A percentile compares a stretch with the other conserved stretches of the same genome.
phyloP scores from a whole-genome alignment of 257 asterid genomes.

The Ophiorrhiza pumila region DNA sequence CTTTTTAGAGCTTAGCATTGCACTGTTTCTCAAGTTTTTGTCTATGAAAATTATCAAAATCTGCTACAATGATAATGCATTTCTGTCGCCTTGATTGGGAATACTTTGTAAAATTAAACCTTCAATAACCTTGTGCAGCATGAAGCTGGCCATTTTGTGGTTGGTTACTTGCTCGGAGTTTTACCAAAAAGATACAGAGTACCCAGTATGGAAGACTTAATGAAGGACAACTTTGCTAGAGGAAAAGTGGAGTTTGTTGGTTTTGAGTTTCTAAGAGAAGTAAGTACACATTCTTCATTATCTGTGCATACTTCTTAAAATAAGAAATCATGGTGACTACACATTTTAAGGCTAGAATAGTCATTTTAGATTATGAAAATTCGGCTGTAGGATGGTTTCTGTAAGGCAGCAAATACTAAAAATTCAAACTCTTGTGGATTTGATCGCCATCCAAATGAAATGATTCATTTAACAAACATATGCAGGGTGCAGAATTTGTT shows the following conservation, averaged over 20 bases:
- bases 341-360: background rate
- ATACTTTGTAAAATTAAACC: background rate
- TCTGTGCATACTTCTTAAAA: slow-evolving; percentile 5
- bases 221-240: slow-evolving; percentile 44
- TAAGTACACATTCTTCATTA: slow-evolving; percentile 27
- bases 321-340: background rate
- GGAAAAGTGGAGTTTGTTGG: slow-evolving; percentile 63
- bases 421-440: background rate
- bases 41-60: background rate
- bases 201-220: slow-evolving; percentile 54
- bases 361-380: background rate
- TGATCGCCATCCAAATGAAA: no score
- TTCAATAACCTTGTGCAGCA: slow-evolving; percentile 42
- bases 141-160: slow-evolving; percentile 82
- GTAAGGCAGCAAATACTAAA: background rate
- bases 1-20: background rate
- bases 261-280: slow-evolving; percentile 63
- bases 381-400: background rate
- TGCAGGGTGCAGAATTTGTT: background rate
- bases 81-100: background rate
- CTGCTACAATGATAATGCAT: background rate
- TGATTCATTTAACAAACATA: background rate
- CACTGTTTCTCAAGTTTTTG: background rate
- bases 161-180: slow-evolving; percentile 70
- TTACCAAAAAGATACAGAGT: slow-evolving; percentile 58